Base-by-base conservation (phyloP, 768 basidiomycete genomes). In the Lactarius vividus region DNA sequence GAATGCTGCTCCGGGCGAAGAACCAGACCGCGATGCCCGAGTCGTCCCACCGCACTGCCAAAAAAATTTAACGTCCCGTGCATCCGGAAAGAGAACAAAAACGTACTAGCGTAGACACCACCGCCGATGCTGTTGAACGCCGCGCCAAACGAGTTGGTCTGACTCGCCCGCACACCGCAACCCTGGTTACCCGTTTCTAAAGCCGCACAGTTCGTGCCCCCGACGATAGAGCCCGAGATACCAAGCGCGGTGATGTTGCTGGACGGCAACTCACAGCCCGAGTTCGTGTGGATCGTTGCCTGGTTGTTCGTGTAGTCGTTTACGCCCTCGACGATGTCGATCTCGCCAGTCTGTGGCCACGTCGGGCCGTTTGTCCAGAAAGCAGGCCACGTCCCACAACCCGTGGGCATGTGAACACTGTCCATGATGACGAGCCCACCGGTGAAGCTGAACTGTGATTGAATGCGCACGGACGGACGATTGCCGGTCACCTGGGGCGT, bases 31-130 rank as follows among this genome's bases (percentile, higher is more conserved):
- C 80, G 71, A 98, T 85, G 33, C 94, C 95, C 58, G 79, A 77
- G 57, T 80, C 75, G 74, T 88, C 86, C 92, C 92, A 95, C 73
- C 83, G 81, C 88, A 89, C 85, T 89, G 72, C 62, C 69, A 0
- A 60, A 54, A 0, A 60, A 54, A 39, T 59, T 73, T 44, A 70
- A 60, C 10, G 60, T 16, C 8, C 35, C 5, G 16, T 13, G 61
- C 23, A 55, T 55, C 44, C 31, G 16, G 13, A 18, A 35, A 33
- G 10, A 53, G 11, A 15, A 15, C 4, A 15, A 37, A 61, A 28
- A 84, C 91, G 75, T 73, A 94, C 92, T 92, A 59, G 91, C 91
- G 77, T 94, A 96, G 59, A 94, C 89, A 71, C 95, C 95, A 54
- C 95, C 95, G 11, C 86, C 85, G 70, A 83, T 87, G n/a, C 73